These are phyloP conservation scores for Aspergillus olivimuriae DNA, from an alignment of 495 filamentous ascomycete genomes.

Conservation along the genomic window DNA sequence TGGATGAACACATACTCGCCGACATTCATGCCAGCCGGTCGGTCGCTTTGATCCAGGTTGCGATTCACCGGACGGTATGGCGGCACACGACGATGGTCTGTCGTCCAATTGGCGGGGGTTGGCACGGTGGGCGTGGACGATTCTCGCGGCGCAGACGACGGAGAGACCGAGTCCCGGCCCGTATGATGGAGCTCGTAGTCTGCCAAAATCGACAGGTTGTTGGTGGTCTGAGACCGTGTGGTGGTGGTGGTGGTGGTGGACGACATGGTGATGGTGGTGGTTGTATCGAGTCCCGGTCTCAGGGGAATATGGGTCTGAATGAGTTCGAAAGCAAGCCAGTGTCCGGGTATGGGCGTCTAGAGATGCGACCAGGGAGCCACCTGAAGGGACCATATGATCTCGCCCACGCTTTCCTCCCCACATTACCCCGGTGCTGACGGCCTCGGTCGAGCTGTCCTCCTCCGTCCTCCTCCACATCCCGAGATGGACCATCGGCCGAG, in stretches of 20 bases:
- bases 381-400: too few relatives aligned
- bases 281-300: too few relatives aligned
- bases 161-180: background rate
- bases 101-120: conserved; percentile 31
- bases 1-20: conserved; percentile 41
- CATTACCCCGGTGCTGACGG: too few relatives aligned
- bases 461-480: too few relatives aligned
- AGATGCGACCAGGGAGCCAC: too few relatives aligned
- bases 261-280: conserved; percentile 24
- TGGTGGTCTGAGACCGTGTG: conserved; percentile 18
- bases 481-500: too few relatives aligned
- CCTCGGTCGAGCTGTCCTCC: too few relatives aligned
- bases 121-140: conserved; percentile 1
- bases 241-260: conserved; percentile 28
- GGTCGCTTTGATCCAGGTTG: conserved; percentile 30
- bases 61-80: conserved; percentile 42
- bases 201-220: conserved; percentile 27
- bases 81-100: conserved; percentile 43
- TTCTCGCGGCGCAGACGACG: conserved; percentile 5
- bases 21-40: conserved; percentile 36
- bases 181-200: conserved; percentile 46
- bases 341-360: too few relatives aligned
- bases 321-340: too few relatives aligned
- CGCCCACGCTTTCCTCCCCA: too few relatives aligned
- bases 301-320: too few relatives aligned